phyloP scores from a whole-genome alignment of 179 eudicot species.

The Beta macrorhiza region DNA sequence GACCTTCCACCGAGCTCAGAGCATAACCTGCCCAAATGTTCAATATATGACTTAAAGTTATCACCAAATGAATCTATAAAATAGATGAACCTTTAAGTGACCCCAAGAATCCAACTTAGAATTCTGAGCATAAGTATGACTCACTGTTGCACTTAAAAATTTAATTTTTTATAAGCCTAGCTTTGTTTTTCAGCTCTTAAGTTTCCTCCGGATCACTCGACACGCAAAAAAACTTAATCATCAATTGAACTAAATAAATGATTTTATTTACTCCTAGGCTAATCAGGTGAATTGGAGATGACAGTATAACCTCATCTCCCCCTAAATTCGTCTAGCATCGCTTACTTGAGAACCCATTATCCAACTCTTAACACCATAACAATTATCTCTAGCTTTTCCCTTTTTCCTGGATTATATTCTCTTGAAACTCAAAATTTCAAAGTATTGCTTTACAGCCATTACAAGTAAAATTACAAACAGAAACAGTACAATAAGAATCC shows the following conservation, averaged over 20 bases:
- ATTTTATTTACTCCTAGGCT: neutral
- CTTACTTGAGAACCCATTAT: neutral
- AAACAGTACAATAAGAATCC: neutral
- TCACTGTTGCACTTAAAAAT: neutral
- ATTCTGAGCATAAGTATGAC: neutral
- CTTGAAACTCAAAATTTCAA: neutral
- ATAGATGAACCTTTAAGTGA: neutral
- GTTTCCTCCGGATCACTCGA: neutral
- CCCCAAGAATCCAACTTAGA: neutral
- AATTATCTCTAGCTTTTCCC: neutral
- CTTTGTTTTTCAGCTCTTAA: neutral
- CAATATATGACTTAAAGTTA: constrained; percentile 1
- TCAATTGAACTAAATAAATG: neutral
- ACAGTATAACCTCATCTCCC: neutral
- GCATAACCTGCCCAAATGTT: constrained; percentile 71
- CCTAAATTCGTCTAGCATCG: neutral
- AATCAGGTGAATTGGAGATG: neutral
- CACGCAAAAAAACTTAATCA: neutral
- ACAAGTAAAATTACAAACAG: neutral
- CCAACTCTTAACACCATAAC: neutral
- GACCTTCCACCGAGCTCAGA: constrained; percentile 94
- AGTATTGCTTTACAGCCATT: neutral
- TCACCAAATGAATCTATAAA: neutral
- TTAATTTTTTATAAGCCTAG: neutral
- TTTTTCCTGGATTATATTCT: neutral